Percentiles rank a stretch among this genome's conserved stretches.
These are phyloP conservation scores for Calonectria honghensis DNA, from an alignment of 2,329 filamentous ascomycete species.

Conservation along the genomic window DNA sequence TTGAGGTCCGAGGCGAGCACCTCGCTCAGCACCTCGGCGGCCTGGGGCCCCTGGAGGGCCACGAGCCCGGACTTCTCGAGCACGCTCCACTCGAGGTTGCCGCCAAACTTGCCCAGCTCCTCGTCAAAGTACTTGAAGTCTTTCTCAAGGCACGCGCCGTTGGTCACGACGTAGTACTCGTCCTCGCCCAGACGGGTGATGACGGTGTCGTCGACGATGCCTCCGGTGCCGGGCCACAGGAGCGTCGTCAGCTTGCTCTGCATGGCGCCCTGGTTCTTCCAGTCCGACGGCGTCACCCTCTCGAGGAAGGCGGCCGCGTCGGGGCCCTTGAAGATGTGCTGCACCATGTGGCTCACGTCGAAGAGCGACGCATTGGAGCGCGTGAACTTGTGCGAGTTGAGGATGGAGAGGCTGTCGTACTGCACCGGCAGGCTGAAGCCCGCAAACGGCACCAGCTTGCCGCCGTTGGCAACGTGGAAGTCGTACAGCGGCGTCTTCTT, in stretches of 20 bases:
- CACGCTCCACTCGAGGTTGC: conserved; percentile 79
- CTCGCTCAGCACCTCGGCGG: conserved; percentile 80
- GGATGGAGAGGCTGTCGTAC: conserved; percentile 85
- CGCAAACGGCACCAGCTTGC: conserved; percentile 97
- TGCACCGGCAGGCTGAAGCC: conserved; percentile 95
- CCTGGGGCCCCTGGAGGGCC: conserved; percentile 90
- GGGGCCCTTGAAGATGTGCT: conserved; percentile 89
- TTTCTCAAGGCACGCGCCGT: conserved; percentile 93
- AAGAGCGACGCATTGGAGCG: conserved; percentile 92
- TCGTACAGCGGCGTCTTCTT: conserved; percentile 85
- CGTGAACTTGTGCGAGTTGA: conserved; percentile 92
- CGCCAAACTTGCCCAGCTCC: conserved; percentile 77
- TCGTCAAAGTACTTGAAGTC: conserved; percentile 85
- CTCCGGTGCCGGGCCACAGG: conserved; percentile 86
- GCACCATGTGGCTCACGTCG: conserved; percentile 97
- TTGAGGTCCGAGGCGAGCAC: conserved; percentile 74
- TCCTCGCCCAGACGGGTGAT: conserved; percentile 86
- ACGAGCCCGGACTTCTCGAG: conserved; percentile 85
- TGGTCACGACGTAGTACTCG: conserved; percentile 94
- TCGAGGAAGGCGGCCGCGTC: conserved; percentile 89
- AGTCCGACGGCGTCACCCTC: conserved; percentile 85
- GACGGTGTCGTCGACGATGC: conserved; percentile 96
- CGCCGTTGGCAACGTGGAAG: conserved; percentile 85
- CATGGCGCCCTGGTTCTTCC: conserved; percentile 78
- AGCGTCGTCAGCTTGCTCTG: conserved; percentile 90